Percentiles rank a stretch among this genome's conserved stretches.
These are phyloP conservation scores for Melaleuca alternifolia DNA, from an alignment of 345 rosid genomes.

Conservation along the genomic window DNA sequence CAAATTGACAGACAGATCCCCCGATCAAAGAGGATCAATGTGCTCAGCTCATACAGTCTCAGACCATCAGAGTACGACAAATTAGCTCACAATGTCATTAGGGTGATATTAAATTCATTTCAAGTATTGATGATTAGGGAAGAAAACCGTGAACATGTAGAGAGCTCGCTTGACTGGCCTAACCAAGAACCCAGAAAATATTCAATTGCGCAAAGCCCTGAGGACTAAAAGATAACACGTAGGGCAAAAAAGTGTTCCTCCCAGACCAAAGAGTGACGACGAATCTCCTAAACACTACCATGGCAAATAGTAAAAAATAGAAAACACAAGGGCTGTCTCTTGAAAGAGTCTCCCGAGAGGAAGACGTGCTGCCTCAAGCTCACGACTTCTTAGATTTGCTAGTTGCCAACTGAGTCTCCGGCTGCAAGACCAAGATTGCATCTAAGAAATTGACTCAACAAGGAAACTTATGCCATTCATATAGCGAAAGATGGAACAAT, in stretches of 20 bases:
- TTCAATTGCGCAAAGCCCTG: neutral
- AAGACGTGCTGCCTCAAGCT: constrained; percentile 5
- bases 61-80: too few species aligned
- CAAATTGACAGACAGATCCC: neutral
- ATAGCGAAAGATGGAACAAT: neutral
- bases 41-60: neutral
- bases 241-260: neutral
- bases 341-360: neutral
- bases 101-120: neutral
- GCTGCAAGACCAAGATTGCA: constrained; percentile 15
- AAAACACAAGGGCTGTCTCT: neutral
- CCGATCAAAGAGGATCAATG: neutral
- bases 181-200: neutral
- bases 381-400: constrained; percentile 28
- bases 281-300: neutral
- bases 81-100: neutral
- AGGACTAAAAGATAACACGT: neutral
- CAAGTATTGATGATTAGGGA: neutral
- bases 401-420: constrained; percentile 29
- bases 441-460: neutral
- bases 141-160: neutral
- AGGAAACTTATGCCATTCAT: neutral
- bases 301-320: neutral
- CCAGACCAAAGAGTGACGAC: neutral
- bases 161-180: neutral